Percentiles rank a stretch among this genome's conserved stretches.
These are phyloP conservation scores for Cordyceps cicadae DNA, from an alignment of 2,329 filamentous ascomycete genomes.

Conservation along the genomic window DNA sequence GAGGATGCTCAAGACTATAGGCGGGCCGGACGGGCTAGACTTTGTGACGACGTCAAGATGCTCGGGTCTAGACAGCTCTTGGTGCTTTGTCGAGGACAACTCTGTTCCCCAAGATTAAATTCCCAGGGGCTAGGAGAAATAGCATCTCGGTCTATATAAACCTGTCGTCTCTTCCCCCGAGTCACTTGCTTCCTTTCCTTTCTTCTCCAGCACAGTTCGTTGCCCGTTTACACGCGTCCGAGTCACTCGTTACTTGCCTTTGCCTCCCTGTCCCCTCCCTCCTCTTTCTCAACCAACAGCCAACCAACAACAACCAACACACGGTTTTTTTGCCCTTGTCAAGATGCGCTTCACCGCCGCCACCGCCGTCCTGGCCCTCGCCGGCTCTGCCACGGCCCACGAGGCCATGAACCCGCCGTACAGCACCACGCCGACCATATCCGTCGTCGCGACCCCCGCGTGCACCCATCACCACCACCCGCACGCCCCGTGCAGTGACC, in stretches of 20 bases:
- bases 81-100: too few species aligned
- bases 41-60: background rate
- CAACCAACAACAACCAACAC: background rate
- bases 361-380: conserved; percentile 5
- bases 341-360: conserved; percentile 9
- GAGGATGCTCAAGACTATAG: background rate
- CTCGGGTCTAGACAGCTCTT: background rate
- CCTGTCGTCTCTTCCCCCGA: background rate
- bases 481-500: background rate
- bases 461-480: background rate
- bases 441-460: background rate
- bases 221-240: too few species aligned
- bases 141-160: conserved; percentile 1
- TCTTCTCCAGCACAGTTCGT: too few species aligned
- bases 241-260: background rate
- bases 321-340: too few species aligned
- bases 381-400: conserved; percentile 23
- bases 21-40: background rate
- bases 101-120: background rate
- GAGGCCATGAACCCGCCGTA: background rate
- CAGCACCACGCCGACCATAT: background rate
- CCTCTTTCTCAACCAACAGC: background rate
- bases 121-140: too few species aligned
- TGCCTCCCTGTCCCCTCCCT: background rate
- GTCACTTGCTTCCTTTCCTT: background rate